phyloP scores from a whole-genome alignment of 2,329 filamentous ascomycete genomes.

The Pseudocercospora fuligena region DNA sequence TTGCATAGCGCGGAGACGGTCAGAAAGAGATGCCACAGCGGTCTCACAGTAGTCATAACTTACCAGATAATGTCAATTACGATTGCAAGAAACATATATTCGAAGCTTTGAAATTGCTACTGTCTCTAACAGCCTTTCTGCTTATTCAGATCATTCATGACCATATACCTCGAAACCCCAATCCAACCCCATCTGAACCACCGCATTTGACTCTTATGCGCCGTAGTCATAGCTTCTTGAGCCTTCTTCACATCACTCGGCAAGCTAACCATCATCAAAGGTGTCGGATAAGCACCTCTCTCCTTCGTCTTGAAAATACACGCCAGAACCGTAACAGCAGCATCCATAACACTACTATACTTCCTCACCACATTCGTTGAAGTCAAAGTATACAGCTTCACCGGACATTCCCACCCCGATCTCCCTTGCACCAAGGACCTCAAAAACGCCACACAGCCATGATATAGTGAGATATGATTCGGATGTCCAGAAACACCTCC shows the following conservation, averaged over 20 bases:
- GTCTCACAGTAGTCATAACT: slow-evolving; percentile 20
- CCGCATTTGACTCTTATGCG: slow-evolving; percentile 94
- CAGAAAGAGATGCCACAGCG: neutral
- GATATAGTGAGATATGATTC: slow-evolving; percentile 89
- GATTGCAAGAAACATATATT: slow-evolving; percentile 12
- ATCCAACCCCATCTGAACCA: slow-evolving; percentile 99
- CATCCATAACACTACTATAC: slow-evolving; percentile 78
- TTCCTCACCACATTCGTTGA: slow-evolving; percentile 76
- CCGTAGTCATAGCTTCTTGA: slow-evolving; percentile 84
- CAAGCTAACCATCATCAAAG: slow-evolving; percentile 73
- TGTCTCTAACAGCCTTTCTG: slow-evolving; percentile 49
- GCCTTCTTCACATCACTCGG: slow-evolving; percentile 68
- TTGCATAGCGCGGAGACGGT: slow-evolving; percentile 27
- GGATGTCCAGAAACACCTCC: slow-evolving; percentile 83
- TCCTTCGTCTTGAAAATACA: slow-evolving; percentile 56
- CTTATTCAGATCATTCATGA: slow-evolving; percentile 81
- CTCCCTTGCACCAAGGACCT: slow-evolving; percentile 66
- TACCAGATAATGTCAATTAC: slow-evolving; percentile 24
- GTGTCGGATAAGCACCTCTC: slow-evolving; percentile 58
- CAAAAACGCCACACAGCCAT: slow-evolving; percentile 78
- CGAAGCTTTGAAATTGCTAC: neutral
- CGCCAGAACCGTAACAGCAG: slow-evolving; percentile 69
- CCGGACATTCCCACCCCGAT: slow-evolving; percentile 68
- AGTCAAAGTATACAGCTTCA: slow-evolving; percentile 78
- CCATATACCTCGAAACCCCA: slow-evolving; percentile 87